A percentile compares a stretch with the other conserved stretches of the same genome.
These are phyloP conservation scores for Endotrypanum monterogeii DNA, from an alignment of 208 protist species.

Conservation along the genomic window DNA sequence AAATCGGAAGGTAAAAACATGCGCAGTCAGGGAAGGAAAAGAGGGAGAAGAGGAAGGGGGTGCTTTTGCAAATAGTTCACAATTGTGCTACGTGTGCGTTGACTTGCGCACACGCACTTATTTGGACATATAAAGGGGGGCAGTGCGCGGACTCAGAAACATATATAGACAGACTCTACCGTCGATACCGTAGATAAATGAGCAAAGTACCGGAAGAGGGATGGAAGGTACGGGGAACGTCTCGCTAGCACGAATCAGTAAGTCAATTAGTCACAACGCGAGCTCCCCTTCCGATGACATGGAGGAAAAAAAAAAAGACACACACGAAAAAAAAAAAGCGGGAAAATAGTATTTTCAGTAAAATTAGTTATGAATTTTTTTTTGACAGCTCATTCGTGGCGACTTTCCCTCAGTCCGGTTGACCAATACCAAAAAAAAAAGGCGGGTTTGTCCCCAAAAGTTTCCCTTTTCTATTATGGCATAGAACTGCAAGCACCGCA, in stretches of 20 bases:
- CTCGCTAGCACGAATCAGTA: not conserved
- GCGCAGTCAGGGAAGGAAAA: not conserved
- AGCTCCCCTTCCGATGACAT: not conserved
- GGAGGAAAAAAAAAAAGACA: not conserved
- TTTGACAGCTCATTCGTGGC: not conserved
- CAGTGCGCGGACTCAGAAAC: not conserved
- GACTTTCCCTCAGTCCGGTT: not conserved
- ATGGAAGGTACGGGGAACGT: not conserved
- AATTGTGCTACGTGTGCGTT: not conserved
- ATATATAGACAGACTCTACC: not conserved
- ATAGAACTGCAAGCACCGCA: not conserved
- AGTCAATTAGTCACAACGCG: not conserved
- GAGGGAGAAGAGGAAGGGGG: not conserved
- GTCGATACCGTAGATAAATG: not conserved
- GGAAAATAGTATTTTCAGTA: not conserved
- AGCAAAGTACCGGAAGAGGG: not conserved
- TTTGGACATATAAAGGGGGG: not conserved
- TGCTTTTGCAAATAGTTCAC: not conserved
- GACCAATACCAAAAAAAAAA: constrained; percentile 10
- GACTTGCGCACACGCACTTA: not conserved
- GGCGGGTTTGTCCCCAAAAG: constrained; percentile 38
- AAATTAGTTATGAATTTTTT: not conserved
- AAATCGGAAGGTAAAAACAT: not conserved
- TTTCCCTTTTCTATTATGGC: constrained; percentile 19
- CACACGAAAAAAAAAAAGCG: not conserved